These are phyloP conservation scores for Angophora floribunda DNA, from an alignment of 345 rosid species.

Conservation along the genomic window DNA sequence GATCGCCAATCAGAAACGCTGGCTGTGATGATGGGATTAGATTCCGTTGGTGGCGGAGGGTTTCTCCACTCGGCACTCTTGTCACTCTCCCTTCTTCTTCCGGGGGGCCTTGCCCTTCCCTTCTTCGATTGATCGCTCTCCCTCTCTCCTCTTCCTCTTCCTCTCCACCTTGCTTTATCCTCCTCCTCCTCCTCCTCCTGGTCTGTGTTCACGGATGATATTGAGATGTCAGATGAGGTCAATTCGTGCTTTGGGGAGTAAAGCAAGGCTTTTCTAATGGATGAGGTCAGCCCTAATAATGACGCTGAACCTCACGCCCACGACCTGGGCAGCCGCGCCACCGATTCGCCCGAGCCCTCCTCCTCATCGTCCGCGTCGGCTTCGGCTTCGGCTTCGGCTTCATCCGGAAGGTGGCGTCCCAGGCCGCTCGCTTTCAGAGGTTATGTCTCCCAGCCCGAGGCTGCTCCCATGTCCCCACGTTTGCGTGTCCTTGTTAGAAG, in stretches of 20 bases:
- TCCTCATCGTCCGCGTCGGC: background rate
- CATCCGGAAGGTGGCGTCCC: constrained; percentile 51
- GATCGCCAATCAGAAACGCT: background rate
- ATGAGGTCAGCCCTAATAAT: constrained; percentile 43
- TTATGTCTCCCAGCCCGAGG: constrained; percentile 15
- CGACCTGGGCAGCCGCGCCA: constrained; percentile 1
- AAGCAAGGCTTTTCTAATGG: constrained; percentile 39
- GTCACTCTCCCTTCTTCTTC: background rate
- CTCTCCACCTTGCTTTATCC: background rate
- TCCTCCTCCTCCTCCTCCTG: background rate
- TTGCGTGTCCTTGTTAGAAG: constrained; percentile 48
- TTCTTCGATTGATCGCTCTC: background rate
- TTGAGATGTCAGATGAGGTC: background rate
- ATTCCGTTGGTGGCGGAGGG: constrained; percentile 64
- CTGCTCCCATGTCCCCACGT: constrained; percentile 16
- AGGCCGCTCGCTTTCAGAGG: constrained; percentile 51
- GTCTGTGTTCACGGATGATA: background rate
- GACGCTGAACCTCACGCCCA: constrained; percentile 20
- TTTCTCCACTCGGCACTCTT: constrained; percentile 4
- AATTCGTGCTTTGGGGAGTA: constrained; percentile 17
- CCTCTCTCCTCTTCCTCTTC: background rate
- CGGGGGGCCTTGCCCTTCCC: background rate
- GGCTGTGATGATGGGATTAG: background rate
- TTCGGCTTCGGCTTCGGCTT: no score
- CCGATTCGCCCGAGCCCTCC: background rate